Conservation (phyloP, 2,329 filamentous ascomycete species). For the Fusarium veterinarium region DNA sequence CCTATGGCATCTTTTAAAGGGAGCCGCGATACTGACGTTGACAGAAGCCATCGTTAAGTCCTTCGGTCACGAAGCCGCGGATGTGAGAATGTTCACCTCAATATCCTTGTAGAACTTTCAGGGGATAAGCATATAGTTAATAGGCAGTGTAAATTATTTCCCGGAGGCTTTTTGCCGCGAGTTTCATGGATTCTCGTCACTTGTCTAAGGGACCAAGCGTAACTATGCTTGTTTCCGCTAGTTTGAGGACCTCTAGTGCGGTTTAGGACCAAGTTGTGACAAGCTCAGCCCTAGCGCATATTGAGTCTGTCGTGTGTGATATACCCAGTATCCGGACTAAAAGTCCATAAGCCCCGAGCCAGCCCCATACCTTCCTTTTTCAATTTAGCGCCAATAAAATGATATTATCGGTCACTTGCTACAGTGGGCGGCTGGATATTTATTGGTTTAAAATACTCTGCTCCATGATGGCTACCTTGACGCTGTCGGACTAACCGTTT, state of each 20-base stretch:
- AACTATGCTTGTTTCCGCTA: conserved; percentile 1
- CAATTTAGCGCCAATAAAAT: background rate
- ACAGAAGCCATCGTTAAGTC: background rate
- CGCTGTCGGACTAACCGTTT: no score
- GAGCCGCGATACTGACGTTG: background rate
- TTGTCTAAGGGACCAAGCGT: background rate
- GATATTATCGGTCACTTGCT: background rate
- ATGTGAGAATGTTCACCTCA: background rate
- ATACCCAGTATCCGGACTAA: background rate
- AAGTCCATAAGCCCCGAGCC: background rate
- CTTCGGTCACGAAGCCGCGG: background rate
- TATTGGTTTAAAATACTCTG: no score
- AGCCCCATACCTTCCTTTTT: background rate
- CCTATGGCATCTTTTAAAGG: background rate
- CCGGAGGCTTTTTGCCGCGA: background rate
- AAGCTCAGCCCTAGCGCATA: background rate
- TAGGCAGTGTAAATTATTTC: background rate
- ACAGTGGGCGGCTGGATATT: no score
- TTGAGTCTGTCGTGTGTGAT: background rate
- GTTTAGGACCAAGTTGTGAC: background rate
- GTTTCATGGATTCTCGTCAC: background rate
- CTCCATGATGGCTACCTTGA: no score
- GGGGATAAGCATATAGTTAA: background rate
- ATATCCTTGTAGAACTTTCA: background rate
- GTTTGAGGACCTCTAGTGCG: background rate